Conservation (phyloP, 2,329 filamentous ascomycete species). For the Rugonectria rugulosa region DNA sequence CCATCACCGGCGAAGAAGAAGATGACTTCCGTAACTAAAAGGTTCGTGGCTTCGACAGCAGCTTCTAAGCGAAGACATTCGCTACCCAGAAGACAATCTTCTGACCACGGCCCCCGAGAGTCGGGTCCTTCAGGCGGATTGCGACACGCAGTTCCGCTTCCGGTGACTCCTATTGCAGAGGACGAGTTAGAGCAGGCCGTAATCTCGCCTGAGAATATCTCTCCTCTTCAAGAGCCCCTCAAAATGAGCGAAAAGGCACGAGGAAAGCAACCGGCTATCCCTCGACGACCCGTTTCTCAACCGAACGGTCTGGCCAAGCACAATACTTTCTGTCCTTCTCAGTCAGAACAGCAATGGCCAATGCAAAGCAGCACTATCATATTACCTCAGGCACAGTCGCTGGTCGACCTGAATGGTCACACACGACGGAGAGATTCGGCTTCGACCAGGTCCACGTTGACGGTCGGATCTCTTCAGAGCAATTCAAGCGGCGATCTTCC, state of each 20-base stretch:
- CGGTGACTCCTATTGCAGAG: conserved; percentile 41
- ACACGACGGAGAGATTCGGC: conserved; percentile 31
- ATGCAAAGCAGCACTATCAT: conserved; percentile 22
- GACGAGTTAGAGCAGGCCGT: conserved; percentile 16
- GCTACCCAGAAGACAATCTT: conserved; percentile 53
- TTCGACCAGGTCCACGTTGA: conserved; percentile 32
- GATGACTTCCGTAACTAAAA: conserved; percentile 39
- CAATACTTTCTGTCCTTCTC: conserved; percentile 8
- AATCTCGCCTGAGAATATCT: conserved; percentile 9
- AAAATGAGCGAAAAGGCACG: conserved; percentile 55
- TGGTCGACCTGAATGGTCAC: conserved; percentile 34
- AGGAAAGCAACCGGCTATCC: conserved; percentile 54
- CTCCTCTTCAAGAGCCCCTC: conserved; percentile 11
- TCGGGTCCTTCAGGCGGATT: conserved; percentile 33
- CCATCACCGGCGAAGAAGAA: conserved; percentile 42
- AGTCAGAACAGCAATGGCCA: conserved; percentile 20
- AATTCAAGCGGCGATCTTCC: conserved; percentile 24
- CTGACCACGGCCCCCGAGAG: conserved; percentile 42
- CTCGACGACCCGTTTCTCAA: conserved; percentile 25
- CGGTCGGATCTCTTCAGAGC: conserved; percentile 34
- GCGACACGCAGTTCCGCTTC: conserved; percentile 35
- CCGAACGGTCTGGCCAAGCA: conserved; percentile 21
- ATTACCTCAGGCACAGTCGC: conserved; percentile 34
- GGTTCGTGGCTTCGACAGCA: conserved; percentile 54
- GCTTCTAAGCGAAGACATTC: conserved; percentile 55